Evolutionary conservation across 2,329 filamentous ascomycete genomes (phyloP).

Genomic region (Neofusicoccum ribis): DNA sequence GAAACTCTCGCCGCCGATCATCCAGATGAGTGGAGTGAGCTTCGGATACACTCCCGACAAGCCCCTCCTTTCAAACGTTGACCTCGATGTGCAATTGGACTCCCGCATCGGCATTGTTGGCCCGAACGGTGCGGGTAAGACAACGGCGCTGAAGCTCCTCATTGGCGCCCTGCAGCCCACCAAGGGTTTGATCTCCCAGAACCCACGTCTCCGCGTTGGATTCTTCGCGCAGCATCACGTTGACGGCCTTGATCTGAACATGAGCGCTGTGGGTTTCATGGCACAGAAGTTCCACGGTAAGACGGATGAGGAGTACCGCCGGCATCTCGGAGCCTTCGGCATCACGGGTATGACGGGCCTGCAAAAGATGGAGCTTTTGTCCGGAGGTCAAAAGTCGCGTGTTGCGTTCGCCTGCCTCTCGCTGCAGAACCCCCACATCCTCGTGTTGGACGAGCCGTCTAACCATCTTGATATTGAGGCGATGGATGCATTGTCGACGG

Average conservation of each 20-base stretch:
- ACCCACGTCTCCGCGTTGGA: constrained; percentile 84
- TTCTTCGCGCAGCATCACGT: constrained; percentile 99
- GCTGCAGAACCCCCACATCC: constrained; percentile 90
- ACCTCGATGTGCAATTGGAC: constrained; percentile 95
- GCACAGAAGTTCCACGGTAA: constrained; percentile 85
- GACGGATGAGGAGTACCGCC: constrained; percentile 94
- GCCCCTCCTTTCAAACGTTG: constrained; percentile 78
- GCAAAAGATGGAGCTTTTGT: constrained; percentile 91
- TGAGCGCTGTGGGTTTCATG: constrained; percentile 94
- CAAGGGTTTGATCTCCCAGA: constrained; percentile 79
- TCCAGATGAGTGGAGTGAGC: constrained; percentile 90
- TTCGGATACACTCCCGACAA: constrained; percentile 87
- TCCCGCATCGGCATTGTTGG: constrained; percentile 99
- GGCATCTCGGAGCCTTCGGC: constrained; percentile 83
- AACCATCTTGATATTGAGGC: constrained; percentile 99
- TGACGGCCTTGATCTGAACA: constrained; percentile 86
- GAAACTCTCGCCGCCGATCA: constrained; percentile 94
- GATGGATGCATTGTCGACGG: constrained; percentile 90
- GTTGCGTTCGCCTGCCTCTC: constrained; percentile 97
- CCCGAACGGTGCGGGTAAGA: constrained; percentile 98
- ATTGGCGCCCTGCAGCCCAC: constrained; percentile 79
- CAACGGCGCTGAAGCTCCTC: constrained; percentile 95
- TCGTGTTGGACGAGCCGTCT: constrained; percentile 96
- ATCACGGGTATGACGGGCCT: constrained; percentile 93
- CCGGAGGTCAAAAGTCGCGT: constrained; percentile 96